A percentile compares a stretch with the other conserved stretches of the same genome.
Evolutionary conservation across 2,329 filamentous ascomycete genomes (phyloP).

Genomic region (Phyllosticta capitalensis): DNA sequence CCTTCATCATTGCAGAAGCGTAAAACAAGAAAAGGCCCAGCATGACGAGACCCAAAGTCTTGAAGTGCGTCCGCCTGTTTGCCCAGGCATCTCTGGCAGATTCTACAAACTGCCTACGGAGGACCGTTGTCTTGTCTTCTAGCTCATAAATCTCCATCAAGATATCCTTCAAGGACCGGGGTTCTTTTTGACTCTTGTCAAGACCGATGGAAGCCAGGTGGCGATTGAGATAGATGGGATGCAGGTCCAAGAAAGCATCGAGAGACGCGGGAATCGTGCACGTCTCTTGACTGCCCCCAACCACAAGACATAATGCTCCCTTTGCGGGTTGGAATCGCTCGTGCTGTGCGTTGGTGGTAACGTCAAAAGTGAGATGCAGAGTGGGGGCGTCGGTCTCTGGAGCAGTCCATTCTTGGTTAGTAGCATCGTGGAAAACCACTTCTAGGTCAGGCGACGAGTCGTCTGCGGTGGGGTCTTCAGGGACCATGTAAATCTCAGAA

Average conservation of each 20-base stretch:
- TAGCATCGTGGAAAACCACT: background rate
- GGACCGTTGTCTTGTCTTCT: background rate
- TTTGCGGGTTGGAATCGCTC: background rate
- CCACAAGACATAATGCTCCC: background rate
- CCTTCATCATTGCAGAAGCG: background rate
- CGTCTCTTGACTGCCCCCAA: background rate
- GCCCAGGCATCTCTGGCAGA: background rate
- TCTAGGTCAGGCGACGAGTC: background rate
- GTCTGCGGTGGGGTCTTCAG: background rate
- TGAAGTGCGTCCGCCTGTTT: background rate
- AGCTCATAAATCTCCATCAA: background rate
- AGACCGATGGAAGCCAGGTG: constrained; percentile 24
- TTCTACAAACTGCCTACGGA: background rate
- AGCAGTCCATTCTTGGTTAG: background rate
- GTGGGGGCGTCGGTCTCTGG: background rate
- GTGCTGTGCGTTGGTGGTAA: background rate
- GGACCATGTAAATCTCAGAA: background rate
- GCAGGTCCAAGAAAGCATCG: constrained; percentile 24
- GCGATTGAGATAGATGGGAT: constrained; percentile 28
- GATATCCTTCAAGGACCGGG: background rate
- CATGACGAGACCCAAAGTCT: background rate
- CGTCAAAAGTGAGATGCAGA: background rate
- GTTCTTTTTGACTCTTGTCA: background rate
- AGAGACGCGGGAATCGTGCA: constrained; percentile 21
- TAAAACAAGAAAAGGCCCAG: background rate